phyloP scores from a whole-genome alignment of 2,329 filamentous ascomycete genomes.

The Beauveria medogensis region DNA sequence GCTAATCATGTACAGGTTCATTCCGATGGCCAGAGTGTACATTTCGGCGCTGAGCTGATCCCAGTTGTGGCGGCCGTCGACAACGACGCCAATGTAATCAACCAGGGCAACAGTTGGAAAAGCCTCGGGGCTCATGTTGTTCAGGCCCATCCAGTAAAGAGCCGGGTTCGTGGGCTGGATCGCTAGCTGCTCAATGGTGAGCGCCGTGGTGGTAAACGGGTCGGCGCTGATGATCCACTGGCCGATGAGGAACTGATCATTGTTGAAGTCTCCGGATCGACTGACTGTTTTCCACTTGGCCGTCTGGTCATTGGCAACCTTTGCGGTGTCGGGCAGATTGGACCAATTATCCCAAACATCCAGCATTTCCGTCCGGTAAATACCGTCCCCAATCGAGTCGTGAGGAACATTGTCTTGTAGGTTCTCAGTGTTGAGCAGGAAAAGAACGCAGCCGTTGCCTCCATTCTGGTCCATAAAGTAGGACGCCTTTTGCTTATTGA shows the following conservation, averaged over 20 bases:
- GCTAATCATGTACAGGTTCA: conserved; percentile 25
- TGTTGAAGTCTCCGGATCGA: conserved; percentile 14
- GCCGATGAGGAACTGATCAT: conserved; percentile 21
- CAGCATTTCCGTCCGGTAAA: conserved; percentile 21
- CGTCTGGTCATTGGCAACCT: conserved; percentile 18
- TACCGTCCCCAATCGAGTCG: conserved; percentile 21
- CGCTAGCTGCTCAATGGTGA: conserved; percentile 22
- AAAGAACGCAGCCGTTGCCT: conserved; percentile 26
- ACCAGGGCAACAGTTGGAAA: conserved; percentile 25
- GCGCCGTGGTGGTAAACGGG: conserved; percentile 19
- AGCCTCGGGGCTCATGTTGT: conserved; percentile 19
- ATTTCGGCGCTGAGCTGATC: conserved; percentile 24
- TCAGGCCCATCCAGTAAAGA: conserved; percentile 26
- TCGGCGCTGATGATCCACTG: conserved; percentile 26
- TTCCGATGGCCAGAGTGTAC: conserved; percentile 23
- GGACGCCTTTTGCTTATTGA: conserved; percentile 20
- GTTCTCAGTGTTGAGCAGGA: conserved; percentile 20
- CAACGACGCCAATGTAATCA: conserved; percentile 25
- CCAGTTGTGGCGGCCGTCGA: conserved; percentile 18
- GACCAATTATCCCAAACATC: conserved; percentile 24
- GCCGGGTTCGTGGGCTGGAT: conserved; percentile 25
- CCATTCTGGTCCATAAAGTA: conserved; percentile 25
- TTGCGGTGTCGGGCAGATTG: conserved; percentile 19
- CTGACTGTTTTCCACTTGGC: conserved; percentile 17
- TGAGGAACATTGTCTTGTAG: conserved; percentile 15